Evolutionary conservation across 352 stramenopile genomes (phyloP), one percentile per base, ranked within the genome.

Genomic region (Phytophthora brassicae): DNA sequence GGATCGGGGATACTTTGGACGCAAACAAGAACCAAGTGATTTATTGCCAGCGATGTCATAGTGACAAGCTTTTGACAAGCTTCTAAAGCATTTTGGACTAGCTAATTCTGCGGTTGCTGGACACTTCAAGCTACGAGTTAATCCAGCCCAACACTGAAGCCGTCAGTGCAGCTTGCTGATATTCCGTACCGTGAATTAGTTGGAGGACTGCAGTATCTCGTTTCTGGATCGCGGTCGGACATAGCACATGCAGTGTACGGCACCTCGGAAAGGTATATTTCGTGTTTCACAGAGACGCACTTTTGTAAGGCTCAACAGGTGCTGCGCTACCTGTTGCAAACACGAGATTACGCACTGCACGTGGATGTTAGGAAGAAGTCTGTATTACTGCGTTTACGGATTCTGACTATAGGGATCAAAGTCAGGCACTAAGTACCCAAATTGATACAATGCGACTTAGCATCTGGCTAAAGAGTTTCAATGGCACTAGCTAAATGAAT

Each of bases 381-480:
- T 47, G 19, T 17, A 47, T 47, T 47, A 47, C 41, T 16, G 41
- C 23, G 19, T 47, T 47, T 28, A 47, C 17, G 12, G 31, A 38
- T 13, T 47, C 42, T 7, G 62, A 75, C 23, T 73, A 71, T 23
- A 53, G 6, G 59, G 73, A 26, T 12, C 62, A 1, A 62, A 64
- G 38, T 68, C 33, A 7, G 39, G n/a, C n/a, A n/a, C n/a, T n/a
- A n/a, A n/a, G n/a, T n/a, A n/a, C n/a, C n/a, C n/a, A n/a, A n/a
- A n/a, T n/a, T n/a, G n/a, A n/a, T n/a, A n/a, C n/a, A n/a, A n/a
- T n/a, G n/a, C n/a, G n/a, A n/a, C n/a, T n/a, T n/a, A n/a, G n/a
- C 72, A 4, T 70, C 54, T 16, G 65, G 11, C 22, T 74, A 74
- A n/a, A n/a, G n/a, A n/a, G n/a, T n/a, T n/a, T n/a, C n/a, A n/a